Evolutionary conservation across 139 green algal genomes (phyloP).

Genomic region (Pleodorina starrii): DNA sequence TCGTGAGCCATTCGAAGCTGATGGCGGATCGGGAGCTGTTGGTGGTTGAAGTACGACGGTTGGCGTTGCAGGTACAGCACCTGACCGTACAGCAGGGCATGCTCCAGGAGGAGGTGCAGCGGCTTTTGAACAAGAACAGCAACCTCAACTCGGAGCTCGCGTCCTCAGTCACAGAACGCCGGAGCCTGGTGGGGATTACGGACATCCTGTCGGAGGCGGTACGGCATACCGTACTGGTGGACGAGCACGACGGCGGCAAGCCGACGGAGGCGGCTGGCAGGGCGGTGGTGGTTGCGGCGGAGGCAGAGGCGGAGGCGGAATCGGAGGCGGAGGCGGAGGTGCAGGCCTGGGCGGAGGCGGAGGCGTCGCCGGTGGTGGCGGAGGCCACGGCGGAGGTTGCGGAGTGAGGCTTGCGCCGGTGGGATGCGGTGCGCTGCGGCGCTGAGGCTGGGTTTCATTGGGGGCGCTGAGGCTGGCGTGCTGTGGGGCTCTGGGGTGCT

Average conservation of each 20-base stretch:
- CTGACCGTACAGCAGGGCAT: constrained; percentile 41
- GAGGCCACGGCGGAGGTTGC: too few species aligned
- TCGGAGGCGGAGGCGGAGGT: neutral
- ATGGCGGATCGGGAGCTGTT: constrained; percentile 29
- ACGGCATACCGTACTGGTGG: constrained; percentile 37
- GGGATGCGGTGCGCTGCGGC: too few species aligned
- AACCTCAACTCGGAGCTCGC: constrained; percentile 4
- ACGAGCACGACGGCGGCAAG: neutral
- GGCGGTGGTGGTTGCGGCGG: neutral
- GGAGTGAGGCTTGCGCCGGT: too few species aligned
- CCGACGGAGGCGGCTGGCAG: neutral
- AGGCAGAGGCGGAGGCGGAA: neutral
- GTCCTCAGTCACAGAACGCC: neutral
- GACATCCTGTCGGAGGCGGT: constrained; percentile 36
- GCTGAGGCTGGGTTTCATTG: too few species aligned
- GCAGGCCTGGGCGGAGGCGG: neutral
- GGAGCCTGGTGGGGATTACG: constrained; percentile 41
- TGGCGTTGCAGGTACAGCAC: constrained; percentile 33
- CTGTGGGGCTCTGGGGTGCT: too few species aligned
- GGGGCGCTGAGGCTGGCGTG: too few species aligned
- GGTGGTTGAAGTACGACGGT: constrained; percentile 20
- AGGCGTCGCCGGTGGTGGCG: too few species aligned
- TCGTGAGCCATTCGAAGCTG: constrained; percentile 6
- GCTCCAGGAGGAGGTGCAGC: constrained; percentile 43
- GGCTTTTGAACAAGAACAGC: constrained; percentile 34